Base-by-base conservation (phyloP, 2,329 filamentous ascomycete genomes). In the Neoscytalidium dimidiatum region DNA sequence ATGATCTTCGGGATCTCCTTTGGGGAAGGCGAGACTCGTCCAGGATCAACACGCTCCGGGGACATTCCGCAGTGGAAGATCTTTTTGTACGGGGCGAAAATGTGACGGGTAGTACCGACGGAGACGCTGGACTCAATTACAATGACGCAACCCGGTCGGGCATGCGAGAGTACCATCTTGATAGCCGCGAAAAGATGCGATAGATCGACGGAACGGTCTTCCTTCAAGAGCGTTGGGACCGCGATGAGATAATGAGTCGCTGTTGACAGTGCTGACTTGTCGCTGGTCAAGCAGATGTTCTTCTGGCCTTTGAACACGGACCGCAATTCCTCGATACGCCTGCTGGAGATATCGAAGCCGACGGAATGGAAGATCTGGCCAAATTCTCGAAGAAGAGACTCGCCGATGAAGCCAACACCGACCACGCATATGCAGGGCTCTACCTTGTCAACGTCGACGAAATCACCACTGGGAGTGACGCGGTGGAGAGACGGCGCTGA, bases 41-140 rank as follows among this genome's bases (percentile, higher is more conserved):
- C 83, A 0, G 84, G 83, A 48, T 85, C 84, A n/a, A 85, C 81
- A 9, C 83, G 77, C 33, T 64, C 62, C 1, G 62, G 62, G 14
- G 62, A 64, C 62, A 64, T 64, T 13, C 62, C 62, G 41, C 62
- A 64, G 14, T 64, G 43, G 28, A 35, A 51, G 8, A 48, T 9
- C 48, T 41, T 23, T 23, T 64, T 48, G 33, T 60, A 60, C 4
- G 52, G 43, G 3, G 28, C 31, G 31, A 86, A 79, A 4, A 86
- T 76, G 43, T 78, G 68, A 17, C 84, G 78, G 0, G 84, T 86
- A 80, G 83, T 86, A 21, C 84, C 84, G 9, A 86, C 81, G 9
- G 83, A 81, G 21, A 86, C 84, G 1, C 82, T 84, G 66, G 81
- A 84, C 68, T 86, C 84, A 28, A 86, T 79, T 28, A 86, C 81